phyloP scores from a whole-genome alignment of 2,329 filamentous ascomycete species.

The Pseudogymnoascus sp. region DNA sequence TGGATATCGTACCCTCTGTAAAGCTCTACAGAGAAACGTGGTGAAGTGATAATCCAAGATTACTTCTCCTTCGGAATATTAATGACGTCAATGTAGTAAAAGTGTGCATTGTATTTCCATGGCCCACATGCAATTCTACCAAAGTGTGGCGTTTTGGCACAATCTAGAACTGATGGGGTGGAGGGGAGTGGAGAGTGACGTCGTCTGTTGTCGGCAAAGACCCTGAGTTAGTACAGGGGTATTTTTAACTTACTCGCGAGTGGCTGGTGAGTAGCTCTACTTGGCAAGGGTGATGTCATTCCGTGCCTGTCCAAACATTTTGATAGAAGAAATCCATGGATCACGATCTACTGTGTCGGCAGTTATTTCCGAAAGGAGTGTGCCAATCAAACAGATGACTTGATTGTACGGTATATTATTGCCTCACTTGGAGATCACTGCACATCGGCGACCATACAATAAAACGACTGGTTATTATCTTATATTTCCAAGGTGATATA shows the following conservation, averaged over 20 bases:
- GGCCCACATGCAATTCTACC: not conserved
- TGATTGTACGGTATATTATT: not conserved
- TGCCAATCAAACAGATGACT: not conserved
- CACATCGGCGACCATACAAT: not conserved
- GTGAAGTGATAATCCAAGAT: conserved; percentile 1
- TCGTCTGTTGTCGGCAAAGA: not conserved
- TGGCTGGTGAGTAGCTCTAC: conserved; percentile 1
- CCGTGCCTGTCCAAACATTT: not conserved
- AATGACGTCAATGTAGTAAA: conserved; percentile 6
- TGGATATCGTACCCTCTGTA: not conserved
- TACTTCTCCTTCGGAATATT: not conserved
- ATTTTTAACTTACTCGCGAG: not conserved
- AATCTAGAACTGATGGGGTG: not conserved
- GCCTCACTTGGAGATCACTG: not conserved
- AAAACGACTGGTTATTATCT: not conserved
- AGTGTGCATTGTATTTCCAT: not conserved
- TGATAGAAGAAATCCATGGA: not conserved
- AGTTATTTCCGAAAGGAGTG: not conserved
- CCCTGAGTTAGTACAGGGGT: conserved; percentile 4
- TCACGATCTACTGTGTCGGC: not conserved
- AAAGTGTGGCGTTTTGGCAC: conserved; percentile 7
- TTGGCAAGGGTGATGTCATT: not conserved
- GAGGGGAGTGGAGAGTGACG: not conserved
- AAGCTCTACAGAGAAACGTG: conserved; percentile 1
- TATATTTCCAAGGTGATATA: conserved; percentile 1